A percentile compares a stretch with the other conserved stretches of the same genome.
Evolutionary conservation across 371 early-diverging fungal genomes (phyloP).

Genomic region (Zychaea mexicana): DNA sequence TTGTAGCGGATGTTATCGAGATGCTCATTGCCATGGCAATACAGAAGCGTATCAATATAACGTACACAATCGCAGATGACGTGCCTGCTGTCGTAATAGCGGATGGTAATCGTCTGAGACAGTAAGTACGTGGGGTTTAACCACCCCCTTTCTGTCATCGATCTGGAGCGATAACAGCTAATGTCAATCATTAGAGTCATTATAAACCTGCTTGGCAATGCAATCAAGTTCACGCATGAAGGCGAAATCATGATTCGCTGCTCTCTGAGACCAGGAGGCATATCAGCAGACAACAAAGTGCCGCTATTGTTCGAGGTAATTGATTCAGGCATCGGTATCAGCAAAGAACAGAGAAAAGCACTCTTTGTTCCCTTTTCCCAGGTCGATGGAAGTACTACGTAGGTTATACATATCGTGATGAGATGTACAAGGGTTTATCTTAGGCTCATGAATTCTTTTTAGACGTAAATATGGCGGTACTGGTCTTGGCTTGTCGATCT

Average conservation of each 20-base stretch:
- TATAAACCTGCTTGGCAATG: conserved; percentile 44
- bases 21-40: conserved; percentile 57
- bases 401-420: conserved; percentile 12
- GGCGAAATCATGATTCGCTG: conserved; percentile 53
- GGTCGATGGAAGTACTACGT: conserved; percentile 61
- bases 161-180: neutral
- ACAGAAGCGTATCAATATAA: conserved; percentile 49
- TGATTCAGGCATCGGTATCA: conserved; percentile 61
- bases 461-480: conserved; percentile 66
- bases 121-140: conserved; percentile 19
- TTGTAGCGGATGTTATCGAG: conserved; percentile 60
- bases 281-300: conserved; percentile 10
- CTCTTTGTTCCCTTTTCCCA: conserved; percentile 62
- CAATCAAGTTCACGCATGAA: conserved; percentile 59
- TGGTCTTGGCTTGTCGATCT: conserved; percentile 64
- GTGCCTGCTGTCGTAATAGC: conserved; percentile 44
- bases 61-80: conserved; percentile 42
- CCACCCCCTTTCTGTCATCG: too few relatives aligned
- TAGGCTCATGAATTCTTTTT: neutral
- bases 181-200: conserved; percentile 20
- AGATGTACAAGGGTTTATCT: neutral
- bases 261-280: conserved; percentile 24
- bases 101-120: conserved; percentile 54
- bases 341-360: conserved; percentile 57
- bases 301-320: conserved; percentile 39